Conservation (phyloP, 768 basidiomycete genomes). For the Tulasnella calospora region DNA sequence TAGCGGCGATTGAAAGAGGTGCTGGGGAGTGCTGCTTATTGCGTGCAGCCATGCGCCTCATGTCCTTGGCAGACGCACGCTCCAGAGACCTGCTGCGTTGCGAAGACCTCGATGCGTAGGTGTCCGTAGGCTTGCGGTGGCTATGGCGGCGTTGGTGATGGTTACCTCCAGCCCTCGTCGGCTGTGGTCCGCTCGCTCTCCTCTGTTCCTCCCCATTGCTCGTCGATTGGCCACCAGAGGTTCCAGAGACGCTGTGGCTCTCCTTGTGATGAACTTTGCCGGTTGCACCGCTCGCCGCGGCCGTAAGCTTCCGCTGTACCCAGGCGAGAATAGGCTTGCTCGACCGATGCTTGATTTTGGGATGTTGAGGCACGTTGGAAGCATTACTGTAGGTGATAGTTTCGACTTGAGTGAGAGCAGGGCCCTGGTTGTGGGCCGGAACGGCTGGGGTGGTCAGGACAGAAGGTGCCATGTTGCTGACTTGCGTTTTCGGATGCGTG, state of each 20-base stretch:
- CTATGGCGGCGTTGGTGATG: neutral
- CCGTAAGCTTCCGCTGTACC: constrained; percentile 82
- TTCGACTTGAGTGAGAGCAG: neutral
- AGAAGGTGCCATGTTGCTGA: neutral
- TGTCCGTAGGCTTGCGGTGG: neutral
- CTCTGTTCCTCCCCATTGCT: neutral
- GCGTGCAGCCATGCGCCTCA: constrained; percentile 15
- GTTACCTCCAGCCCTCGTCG: neutral
- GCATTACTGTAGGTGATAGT: neutral
- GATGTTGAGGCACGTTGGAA: neutral
- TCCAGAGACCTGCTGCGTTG: neutral
- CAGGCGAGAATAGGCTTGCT: constrained; percentile 86
- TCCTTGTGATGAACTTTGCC: neutral
- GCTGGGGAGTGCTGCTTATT: constrained; percentile 6
- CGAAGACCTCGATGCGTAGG: neutral
- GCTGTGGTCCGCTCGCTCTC: neutral
- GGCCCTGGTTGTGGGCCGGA: neutral
- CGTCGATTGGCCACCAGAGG: neutral
- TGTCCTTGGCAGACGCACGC: neutral
- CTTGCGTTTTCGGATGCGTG: neutral
- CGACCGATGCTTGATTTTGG: constrained; percentile 52
- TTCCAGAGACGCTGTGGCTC: neutral
- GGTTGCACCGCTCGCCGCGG: constrained; percentile 41
- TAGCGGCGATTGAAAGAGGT: constrained; percentile 23
- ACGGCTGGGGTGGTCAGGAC: neutral